These are phyloP conservation scores for Phytophthora aleatoria DNA, from an alignment of 352 stramenopile genomes.

Conservation along the genomic window DNA sequence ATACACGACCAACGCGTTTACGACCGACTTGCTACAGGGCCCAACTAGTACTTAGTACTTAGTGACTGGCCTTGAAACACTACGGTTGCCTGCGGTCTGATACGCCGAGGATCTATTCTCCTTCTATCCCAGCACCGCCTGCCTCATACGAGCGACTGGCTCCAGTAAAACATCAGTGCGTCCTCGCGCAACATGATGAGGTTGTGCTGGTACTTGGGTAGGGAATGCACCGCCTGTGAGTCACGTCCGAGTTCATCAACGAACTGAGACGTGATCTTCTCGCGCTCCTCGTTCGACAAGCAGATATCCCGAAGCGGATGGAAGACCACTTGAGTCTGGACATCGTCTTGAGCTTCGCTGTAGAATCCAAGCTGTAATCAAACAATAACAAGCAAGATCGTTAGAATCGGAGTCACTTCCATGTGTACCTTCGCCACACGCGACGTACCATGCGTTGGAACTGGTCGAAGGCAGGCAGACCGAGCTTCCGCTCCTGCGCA, in stretches of 20 bases:
- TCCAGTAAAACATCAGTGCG: slow-evolving; percentile 89
- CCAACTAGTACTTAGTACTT: not conserved
- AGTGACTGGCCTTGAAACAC: slow-evolving; percentile 29
- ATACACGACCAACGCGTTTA: slow-evolving; percentile 23
- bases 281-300: slow-evolving; percentile 63
- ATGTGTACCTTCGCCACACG: not conserved
- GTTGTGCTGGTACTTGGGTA: slow-evolving; percentile 87
- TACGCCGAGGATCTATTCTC: slow-evolving; percentile 26
- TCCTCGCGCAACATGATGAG: slow-evolving; percentile 84
- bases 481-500: slow-evolving; percentile 66
- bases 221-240: slow-evolving; percentile 75
- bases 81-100: slow-evolving; percentile 17
- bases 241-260: slow-evolving; percentile 57
- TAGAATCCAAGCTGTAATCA: slow-evolving; percentile 76
- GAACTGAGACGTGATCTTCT: slow-evolving; percentile 73
- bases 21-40: slow-evolving; percentile 19
- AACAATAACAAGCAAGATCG: slow-evolving; percentile 15
- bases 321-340: slow-evolving; percentile 81
- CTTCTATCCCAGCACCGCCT: slow-evolving; percentile 10
- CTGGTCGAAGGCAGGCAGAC: slow-evolving; percentile 81
- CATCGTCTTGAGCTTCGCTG: slow-evolving; percentile 69
- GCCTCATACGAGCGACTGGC: slow-evolving; percentile 67
- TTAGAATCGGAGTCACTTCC: slow-evolving; percentile 5
- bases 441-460: slow-evolving; percentile 80
- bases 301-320: slow-evolving; percentile 62